A percentile compares a stretch with the other conserved stretches of the same genome.
Evolutionary conservation across 2,329 filamentous ascomycete genomes (phyloP).

Genomic region (Calonectria pauciramosa): DNA sequence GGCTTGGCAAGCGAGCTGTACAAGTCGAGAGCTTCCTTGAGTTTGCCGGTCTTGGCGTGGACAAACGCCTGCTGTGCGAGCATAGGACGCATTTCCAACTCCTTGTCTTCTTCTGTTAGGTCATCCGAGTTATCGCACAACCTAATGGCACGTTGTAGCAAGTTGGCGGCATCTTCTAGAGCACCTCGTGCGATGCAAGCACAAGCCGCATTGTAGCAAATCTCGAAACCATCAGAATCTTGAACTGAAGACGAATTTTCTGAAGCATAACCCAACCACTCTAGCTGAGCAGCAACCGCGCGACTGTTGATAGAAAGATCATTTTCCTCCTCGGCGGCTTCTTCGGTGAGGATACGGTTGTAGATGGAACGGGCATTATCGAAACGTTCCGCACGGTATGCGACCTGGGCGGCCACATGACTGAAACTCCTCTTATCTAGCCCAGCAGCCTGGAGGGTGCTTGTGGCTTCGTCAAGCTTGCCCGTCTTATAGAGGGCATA

Average conservation of each 20-base stretch:
- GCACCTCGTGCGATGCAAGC: conserved; percentile 78
- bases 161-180: conserved; percentile 72
- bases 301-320: conserved; percentile 83
- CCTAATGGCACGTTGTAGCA: conserved; percentile 78
- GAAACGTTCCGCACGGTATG: conserved; percentile 83
- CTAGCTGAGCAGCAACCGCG: conserved; percentile 79
- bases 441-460: conserved; percentile 52
- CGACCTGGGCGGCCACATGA: conserved; percentile 75
- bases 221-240: conserved; percentile 83
- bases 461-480: conserved; percentile 74
- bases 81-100: conserved; percentile 81
- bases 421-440: conserved; percentile 53
- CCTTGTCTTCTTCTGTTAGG: conserved; percentile 79
- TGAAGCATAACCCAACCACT: conserved; percentile 70
- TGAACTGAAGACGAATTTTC: conserved; percentile 64
- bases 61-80: conserved; percentile 83
- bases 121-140: conserved; percentile 83
- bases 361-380: conserved; percentile 76
- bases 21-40: conserved; percentile 74
- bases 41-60: conserved; percentile 74
- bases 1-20: conserved; percentile 72
- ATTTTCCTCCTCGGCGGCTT: conserved; percentile 73
- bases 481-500: conserved; percentile 90
- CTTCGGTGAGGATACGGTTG: conserved; percentile 64
- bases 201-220: conserved; percentile 85